phyloP scores from a whole-genome alignment of 2,329 filamentous ascomycete species.

The Phaeomoniella chlamydospora region DNA sequence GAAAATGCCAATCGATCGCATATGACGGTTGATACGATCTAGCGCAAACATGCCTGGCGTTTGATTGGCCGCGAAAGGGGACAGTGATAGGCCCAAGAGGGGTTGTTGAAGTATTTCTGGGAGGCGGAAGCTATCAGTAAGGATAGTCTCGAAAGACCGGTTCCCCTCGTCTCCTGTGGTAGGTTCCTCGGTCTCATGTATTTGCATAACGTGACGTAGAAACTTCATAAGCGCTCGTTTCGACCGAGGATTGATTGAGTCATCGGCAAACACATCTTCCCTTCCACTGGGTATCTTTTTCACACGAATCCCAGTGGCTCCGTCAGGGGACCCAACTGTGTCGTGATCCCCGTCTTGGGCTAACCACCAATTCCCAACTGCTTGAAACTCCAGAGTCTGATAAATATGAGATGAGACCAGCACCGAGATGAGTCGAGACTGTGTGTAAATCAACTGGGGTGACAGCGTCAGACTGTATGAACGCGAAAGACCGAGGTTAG shows the following conservation, averaged over 20 bases:
- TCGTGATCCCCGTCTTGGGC: constrained; percentile 22
- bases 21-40: constrained; percentile 59
- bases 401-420: constrained; percentile 85
- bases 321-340: constrained; percentile 3
- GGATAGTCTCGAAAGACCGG: constrained; percentile 30
- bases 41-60: constrained; percentile 56
- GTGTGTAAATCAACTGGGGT: constrained; percentile 74
- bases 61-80: constrained; percentile 38
- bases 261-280: constrained; percentile 79
- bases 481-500: constrained; percentile 46
- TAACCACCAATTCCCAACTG: constrained; percentile 86
- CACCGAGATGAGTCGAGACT: constrained; percentile 60
- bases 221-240: constrained; percentile 90
- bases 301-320: constrained; percentile 24
- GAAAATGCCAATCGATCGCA: constrained; percentile 75
- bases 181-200: constrained; percentile 36
- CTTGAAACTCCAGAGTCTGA: constrained; percentile 81
- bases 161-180: constrained; percentile 32
- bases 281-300: constrained; percentile 71
- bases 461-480: constrained; percentile 73
- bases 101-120: constrained; percentile 53
- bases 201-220: constrained; percentile 69
- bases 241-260: constrained; percentile 58
- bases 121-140: constrained; percentile 45
- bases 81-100: constrained; percentile 58